phyloP scores from a whole-genome alignment of 768 basidiomycete species.

The Lanmaoa pseudosensibilis region DNA sequence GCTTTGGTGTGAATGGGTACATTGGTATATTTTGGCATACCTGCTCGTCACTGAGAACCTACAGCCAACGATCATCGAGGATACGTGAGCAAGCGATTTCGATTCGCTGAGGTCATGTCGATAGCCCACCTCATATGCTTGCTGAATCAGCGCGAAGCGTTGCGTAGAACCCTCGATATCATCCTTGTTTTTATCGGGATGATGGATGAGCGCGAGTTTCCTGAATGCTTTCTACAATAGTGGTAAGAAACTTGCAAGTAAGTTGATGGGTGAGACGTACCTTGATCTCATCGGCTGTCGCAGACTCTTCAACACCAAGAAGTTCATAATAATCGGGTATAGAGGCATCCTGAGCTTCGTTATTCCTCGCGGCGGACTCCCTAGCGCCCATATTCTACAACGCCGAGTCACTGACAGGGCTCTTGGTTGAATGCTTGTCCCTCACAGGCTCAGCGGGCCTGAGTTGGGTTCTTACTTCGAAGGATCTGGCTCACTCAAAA shows the following conservation, averaged over 20 bases:
- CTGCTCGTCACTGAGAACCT: conserved; percentile 95
- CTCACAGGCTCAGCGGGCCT: background rate
- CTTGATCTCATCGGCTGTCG: conserved; percentile 87
- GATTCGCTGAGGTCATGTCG: background rate
- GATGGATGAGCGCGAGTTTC: conserved; percentile 78
- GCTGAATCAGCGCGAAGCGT: conserved; percentile 84
- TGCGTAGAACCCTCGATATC: conserved; percentile 85
- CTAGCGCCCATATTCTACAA: conserved; percentile 59
- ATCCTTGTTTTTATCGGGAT: conserved; percentile 85
- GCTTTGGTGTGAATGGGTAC: background rate
- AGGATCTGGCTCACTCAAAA: too few relatives aligned
- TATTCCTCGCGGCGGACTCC: conserved; percentile 53
- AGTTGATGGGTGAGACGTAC: conserved; percentile 35
- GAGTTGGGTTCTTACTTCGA: too few relatives aligned
- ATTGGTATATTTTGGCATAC: conserved; percentile 43
- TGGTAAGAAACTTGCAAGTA: conserved; percentile 2
- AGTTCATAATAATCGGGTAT: conserved; percentile 78
- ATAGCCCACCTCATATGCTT: conserved; percentile 84
- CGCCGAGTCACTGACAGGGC: background rate
- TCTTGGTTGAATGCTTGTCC: background rate
- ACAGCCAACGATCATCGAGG: conserved; percentile 43
- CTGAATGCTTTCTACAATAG: conserved; percentile 71
- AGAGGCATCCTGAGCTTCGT: conserved; percentile 25
- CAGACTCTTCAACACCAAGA: conserved; percentile 77
- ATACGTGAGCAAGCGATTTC: background rate